Conservation (phyloP, 805 yeast species). For the Teunomyces barrocoloradensis region DNA sequence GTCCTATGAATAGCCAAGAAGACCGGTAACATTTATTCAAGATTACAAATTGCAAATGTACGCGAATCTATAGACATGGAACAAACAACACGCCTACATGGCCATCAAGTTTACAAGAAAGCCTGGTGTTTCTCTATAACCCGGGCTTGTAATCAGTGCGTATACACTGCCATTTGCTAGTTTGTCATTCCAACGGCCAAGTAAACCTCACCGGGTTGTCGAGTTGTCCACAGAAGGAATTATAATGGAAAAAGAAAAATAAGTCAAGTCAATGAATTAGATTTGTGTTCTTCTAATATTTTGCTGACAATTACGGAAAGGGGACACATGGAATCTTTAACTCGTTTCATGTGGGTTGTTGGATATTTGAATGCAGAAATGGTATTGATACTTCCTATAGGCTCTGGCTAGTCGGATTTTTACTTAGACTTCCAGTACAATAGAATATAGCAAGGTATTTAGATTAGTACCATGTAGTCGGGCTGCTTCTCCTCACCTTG, state of each 20-base stretch:
- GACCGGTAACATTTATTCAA: neutral
- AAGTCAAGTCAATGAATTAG: neutral
- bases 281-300: neutral
- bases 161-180: neutral
- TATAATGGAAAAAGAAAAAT: neutral
- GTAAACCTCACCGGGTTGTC: neutral
- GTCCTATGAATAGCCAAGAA: neutral
- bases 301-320: neutral
- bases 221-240: neutral
- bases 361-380: neutral
- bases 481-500: conserved; percentile 1
- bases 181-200: neutral
- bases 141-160: conserved; percentile 3
- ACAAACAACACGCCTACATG: neutral
- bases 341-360: neutral
- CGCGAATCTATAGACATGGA: neutral
- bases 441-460: neutral
- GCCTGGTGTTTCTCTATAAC: neutral
- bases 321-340: neutral
- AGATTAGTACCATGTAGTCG: neutral
- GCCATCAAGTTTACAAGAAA: neutral
- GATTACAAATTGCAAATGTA: neutral
- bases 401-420: neutral
- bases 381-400: neutral
- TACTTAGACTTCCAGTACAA: neutral